These are phyloP conservation scores for Lasiodiplodia sp. DNA, from an alignment of 2,329 filamentous ascomycete species.

Conservation along the genomic window DNA sequence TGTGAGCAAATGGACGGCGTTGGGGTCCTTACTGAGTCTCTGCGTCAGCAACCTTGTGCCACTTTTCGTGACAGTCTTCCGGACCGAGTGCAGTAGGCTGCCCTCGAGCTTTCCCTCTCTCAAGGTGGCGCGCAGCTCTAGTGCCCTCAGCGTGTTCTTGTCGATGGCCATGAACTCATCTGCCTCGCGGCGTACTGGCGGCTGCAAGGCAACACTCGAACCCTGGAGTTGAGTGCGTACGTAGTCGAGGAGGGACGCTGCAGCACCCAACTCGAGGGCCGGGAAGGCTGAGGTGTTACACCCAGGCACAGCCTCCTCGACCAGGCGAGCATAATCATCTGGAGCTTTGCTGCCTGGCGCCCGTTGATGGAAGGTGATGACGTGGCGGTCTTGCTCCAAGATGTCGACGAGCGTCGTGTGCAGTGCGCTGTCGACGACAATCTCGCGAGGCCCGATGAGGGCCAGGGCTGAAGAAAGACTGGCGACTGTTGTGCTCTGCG, in stretches of 20 bases:
- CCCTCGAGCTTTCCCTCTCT: constrained; percentile 80
- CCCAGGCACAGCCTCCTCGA: constrained; percentile 19
- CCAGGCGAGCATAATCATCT: constrained; percentile 41
- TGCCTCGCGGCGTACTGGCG: constrained; percentile 76
- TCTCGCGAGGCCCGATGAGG: constrained; percentile 82
- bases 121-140: constrained; percentile 89
- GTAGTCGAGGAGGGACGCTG: constrained; percentile 83
- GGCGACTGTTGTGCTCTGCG: constrained; percentile 74
- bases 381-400: constrained; percentile 76
- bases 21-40: constrained; percentile 71
- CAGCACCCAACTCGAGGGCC: constrained; percentile 74
- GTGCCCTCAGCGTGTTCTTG: constrained; percentile 84
- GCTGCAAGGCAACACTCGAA: constrained; percentile 80
- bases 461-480: constrained; percentile 82
- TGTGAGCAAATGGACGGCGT: neutral
- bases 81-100: constrained; percentile 87
- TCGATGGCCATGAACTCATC: constrained; percentile 89
- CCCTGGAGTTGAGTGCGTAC: constrained; percentile 80
- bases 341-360: constrained; percentile 56
- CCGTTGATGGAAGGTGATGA: constrained; percentile 74
- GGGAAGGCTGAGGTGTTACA: constrained; percentile 62
- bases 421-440: constrained; percentile 71
- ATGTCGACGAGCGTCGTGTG: constrained; percentile 68
- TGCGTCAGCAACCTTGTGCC: constrained; percentile 84
- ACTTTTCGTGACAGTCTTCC: constrained; percentile 89